A percentile compares a stretch with the other conserved stretches of the same genome.
Conservation (phyloP, 805 yeast species). For the Wickerhamomyces silvicola region DNA sequence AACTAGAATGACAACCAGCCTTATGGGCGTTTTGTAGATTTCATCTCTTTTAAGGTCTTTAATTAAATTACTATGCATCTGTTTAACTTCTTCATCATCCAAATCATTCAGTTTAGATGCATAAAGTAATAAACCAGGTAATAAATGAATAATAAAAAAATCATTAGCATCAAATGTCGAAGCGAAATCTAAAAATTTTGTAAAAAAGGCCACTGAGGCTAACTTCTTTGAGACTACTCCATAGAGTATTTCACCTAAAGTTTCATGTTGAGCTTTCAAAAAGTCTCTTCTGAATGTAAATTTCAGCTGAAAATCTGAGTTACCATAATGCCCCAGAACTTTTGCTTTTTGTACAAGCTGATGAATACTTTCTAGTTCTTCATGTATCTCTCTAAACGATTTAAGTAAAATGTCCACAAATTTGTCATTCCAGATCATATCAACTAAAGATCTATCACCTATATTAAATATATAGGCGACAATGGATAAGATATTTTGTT, state of each 20-base stretch:
- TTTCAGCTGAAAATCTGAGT: conserved; percentile 39
- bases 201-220: conserved; percentile 29
- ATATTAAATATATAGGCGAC: conserved; percentile 34
- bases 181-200: conserved; percentile 38
- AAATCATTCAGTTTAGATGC: conserved; percentile 32
- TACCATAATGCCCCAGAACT: conserved; percentile 46
- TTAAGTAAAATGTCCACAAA: conserved; percentile 39
- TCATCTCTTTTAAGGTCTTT: conserved; percentile 33
- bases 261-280: conserved; percentile 62
- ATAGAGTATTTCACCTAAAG: conserved; percentile 57
- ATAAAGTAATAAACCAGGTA: conserved; percentile 52
- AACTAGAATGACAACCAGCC: conserved; percentile 41
- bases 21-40: conserved; percentile 41
- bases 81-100: conserved; percentile 31
- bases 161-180: conserved; percentile 52
- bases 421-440: conserved; percentile 14
- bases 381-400: conserved; percentile 55
- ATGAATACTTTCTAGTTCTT: conserved; percentile 46
- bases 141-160: conserved; percentile 51
- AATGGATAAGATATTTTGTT: conserved; percentile 68
- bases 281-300: conserved; percentile 56
- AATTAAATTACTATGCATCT: conserved; percentile 31
- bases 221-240: conserved; percentile 39
- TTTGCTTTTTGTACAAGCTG: conserved; percentile 45
- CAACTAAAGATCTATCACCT: conserved; percentile 21